Base-by-base conservation (phyloP, 805 yeast species). In the Tetrapisispora phaffii region DNA sequence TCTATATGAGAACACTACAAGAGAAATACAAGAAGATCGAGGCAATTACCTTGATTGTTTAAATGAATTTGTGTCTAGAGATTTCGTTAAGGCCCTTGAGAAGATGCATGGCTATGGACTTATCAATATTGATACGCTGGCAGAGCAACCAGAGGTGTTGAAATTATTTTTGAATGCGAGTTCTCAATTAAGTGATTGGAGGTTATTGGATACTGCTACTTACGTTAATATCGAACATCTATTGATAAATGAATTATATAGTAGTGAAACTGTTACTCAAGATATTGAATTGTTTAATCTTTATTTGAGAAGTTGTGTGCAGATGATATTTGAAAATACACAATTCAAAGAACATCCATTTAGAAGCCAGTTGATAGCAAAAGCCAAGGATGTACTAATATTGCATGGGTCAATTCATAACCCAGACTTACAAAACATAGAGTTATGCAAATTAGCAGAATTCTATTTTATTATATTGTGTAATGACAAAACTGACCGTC, bases 51-150 rank as follows among this genome's bases (percentile, higher is more conserved):
- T 53, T 28, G 51, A 52, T 28, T 59, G 62, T 37, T 13, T 53
- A 3, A 41, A 47, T 15, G 44, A 48, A n/a, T 58, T 49, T 41
- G 45, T 59, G 2, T 47, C 49, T 36, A 60, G 63, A 12, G 47
- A 56, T 16, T n/a, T 42, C 13, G 50, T 50, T 26, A 45, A 45
- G 15, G 52, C 59, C 26, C 39, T 60, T 19, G 55, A 57, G 36
- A 46, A 35, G 33, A 51, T 62, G 58, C 36, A 42, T 12, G 38
- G 46, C 2, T 45, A 37, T 39, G 56, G 50, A 0, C 41, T 54
- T 8, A 46, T 59, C 20, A 23, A 36, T 23, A 24, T 36, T 20
- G 48, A 44, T 8, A 23, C 15, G n/a, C 16, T 23, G 4, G 44
- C 20, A 45, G 41, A 15, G 44, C n/a, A 7, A n/a, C 16, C 10